Conservation (phyloP, 208 protist genomes). For the Lotmaria passim region DNA sequence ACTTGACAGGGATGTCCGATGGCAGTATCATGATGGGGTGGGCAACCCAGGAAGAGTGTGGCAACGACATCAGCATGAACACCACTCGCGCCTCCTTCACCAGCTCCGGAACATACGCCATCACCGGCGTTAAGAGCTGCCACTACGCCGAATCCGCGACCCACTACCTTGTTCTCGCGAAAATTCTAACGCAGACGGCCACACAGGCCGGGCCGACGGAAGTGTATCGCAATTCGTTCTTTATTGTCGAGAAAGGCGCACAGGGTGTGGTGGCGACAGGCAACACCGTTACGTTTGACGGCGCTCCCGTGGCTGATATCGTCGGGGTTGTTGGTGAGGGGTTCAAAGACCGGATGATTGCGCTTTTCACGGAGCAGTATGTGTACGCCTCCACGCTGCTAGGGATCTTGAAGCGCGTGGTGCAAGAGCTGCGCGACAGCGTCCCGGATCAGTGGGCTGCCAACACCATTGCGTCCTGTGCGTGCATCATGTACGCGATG, state of each 20-base stretch:
- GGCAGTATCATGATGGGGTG: constrained; percentile 79
- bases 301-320: constrained; percentile 57
- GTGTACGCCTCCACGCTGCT: constrained; percentile 77
- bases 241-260: constrained; percentile 68
- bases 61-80: constrained; percentile 89
- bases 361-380: constrained; percentile 87
- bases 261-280: constrained; percentile 43
- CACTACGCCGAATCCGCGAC: constrained; percentile 60
- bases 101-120: constrained; percentile 40
- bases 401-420: constrained; percentile 73
- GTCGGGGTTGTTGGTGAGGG: constrained; percentile 86
- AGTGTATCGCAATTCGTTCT: constrained; percentile 71
- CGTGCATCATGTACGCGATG: constrained; percentile 84
- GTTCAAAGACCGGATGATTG: constrained; percentile 82
- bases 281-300: constrained; percentile 47
- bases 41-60: constrained; percentile 70
- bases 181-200: constrained; percentile 69
- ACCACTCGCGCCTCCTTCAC: constrained; percentile 37
- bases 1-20: constrained; percentile 89
- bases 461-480: constrained; percentile 61
- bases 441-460: constrained; percentile 58
- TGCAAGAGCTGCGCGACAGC: constrained; percentile 63
- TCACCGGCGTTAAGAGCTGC: constrained; percentile 74
- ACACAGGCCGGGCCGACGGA: constrained; percentile 63
- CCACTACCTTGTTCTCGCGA: constrained; percentile 85